Evolutionary conservation across 306 rosid genomes (phyloP), one percentile per base, ranked within the genome.

Genomic region (Acacia acuminata): DNA sequence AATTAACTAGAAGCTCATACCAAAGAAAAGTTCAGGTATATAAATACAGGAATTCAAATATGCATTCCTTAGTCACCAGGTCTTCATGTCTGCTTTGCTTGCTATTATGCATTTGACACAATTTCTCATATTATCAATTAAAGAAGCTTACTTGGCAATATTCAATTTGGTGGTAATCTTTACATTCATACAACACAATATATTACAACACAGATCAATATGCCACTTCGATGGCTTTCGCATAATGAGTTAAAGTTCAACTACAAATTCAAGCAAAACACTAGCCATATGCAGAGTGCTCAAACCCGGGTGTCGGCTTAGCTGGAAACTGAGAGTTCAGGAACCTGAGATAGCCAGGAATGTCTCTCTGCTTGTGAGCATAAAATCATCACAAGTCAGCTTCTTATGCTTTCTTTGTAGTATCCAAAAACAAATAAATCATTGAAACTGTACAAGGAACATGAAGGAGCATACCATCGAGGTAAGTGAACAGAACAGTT

Each of bases 401-500:
- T 79, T 74, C 77, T 8, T 55, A 19, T 15, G 22, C 51, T 51
- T 48, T 70, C 7, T 68, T 61, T 80, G 82, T 51, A 65, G 38
- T 4, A 63, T 12, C 10, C 42, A 64, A 64, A 64, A 64, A 30
- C 11, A 64, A 15, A 34, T 16, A 34, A 15, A 66, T 66, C 71
- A 34, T 15, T 13, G 69, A 7, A 64, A 64, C 70, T 64, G 70
- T 7, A 64, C 42, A 14, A 64, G 70, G n/a, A 64, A 30, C 34
- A 72, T 43, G 58, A 3, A 22, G 34, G 74, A 30, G 30, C 36
- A 32, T 65, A 78, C 63, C 30, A 17, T 34, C 36, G 30, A 42
- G 30, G 36, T 48, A n/a, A 77, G 68, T 43, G 77, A 53, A 83
- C 34, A 73, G 73, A 82, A 82, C 82, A 84, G 77, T 65, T 80